Conservation (phyloP, 768 basidiomycete genomes). For the Clitopilus hobsonii region DNA sequence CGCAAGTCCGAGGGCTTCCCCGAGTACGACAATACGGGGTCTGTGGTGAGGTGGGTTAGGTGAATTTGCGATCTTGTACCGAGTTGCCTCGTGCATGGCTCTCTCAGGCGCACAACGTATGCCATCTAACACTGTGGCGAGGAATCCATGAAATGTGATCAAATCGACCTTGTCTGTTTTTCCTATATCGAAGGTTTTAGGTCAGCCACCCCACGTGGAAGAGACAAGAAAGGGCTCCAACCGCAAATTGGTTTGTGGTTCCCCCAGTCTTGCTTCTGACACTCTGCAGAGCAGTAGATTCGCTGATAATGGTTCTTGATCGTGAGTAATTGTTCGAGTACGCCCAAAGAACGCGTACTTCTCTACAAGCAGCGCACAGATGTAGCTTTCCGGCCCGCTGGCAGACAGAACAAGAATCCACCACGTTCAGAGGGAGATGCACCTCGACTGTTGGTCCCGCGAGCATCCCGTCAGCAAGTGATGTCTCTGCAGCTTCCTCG, state of each 20-base stretch:
- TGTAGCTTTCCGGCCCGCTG: no score
- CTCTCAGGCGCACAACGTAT: background rate
- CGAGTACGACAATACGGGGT: background rate
- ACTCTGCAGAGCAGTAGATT: background rate
- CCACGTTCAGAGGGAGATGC: no score
- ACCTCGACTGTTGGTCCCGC: no score
- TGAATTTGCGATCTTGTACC: background rate
- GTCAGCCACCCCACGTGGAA: background rate
- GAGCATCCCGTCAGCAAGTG: no score
- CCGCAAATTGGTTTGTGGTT: background rate
- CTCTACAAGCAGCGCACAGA: no score
- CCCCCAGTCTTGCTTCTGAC: background rate
- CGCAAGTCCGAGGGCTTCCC: background rate
- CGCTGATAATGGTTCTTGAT: background rate
- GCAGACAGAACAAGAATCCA: no score
- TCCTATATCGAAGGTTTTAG: background rate
- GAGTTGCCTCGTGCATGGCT: background rate
- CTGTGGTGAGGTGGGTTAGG: background rate
- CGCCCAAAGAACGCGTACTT: no score
- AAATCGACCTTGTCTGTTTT: background rate
- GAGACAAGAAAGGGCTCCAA: no score
- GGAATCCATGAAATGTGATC: background rate
- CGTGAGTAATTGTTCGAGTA: no score
- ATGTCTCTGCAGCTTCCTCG: no score
- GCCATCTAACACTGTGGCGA: background rate